Evolutionary conservation across 108 stramenopile genomes (phyloP).

Genomic region (Skeletonema costatum): DNA sequence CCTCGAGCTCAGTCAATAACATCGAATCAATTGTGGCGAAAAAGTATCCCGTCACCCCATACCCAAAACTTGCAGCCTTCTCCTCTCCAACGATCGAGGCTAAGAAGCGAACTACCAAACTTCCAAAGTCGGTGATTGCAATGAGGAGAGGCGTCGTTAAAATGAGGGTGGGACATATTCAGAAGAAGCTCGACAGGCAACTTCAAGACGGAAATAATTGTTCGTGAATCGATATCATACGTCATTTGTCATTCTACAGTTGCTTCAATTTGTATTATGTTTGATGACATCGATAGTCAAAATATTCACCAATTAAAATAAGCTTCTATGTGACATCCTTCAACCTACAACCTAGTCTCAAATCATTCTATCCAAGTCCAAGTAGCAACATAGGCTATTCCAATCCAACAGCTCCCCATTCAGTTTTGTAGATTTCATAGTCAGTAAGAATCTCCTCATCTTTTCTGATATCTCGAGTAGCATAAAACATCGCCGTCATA

Average conservation of each 20-base stretch:
- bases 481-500: neutral
- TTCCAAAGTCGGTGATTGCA: neutral
- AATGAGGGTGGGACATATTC: neutral
- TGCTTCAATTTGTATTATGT: no score
- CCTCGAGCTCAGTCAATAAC: no score
- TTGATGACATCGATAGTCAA: no score
- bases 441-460: constrained; percentile 1
- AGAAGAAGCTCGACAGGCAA: neutral
- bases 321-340: no score
- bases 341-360: no score
- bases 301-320: no score
- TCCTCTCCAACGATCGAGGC: neutral
- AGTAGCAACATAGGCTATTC: neutral
- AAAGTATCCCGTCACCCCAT: neutral
- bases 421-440: neutral
- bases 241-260: no score
- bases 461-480: neutral
- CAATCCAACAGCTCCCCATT: neutral
- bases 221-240: neutral
- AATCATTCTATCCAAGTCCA: no score
- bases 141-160: neutral
- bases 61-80: neutral
- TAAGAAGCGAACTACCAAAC: neutral
- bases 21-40: neutral
- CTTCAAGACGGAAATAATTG: neutral